Conservation (phyloP, 1,139 yeast species). For the Sugiyamaella neomexicana region DNA sequence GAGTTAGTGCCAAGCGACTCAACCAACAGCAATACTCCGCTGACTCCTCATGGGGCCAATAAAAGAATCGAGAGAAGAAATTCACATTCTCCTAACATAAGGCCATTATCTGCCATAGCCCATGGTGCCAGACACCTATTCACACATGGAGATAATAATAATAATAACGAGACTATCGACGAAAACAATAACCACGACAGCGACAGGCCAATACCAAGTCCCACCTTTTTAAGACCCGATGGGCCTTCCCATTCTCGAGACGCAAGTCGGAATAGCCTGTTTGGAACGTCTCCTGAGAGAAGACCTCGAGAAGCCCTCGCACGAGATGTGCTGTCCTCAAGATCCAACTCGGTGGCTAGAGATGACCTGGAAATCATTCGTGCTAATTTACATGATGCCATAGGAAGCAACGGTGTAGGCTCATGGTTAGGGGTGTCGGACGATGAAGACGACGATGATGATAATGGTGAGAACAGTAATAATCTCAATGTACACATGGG, state of each 20-base stretch:
- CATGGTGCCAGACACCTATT: slow-evolving; percentile 14
- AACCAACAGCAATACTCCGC: slow-evolving; percentile 1
- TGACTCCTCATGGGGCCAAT: not conserved
- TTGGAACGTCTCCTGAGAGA: slow-evolving; percentile 4
- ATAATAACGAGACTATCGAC: too few species aligned
- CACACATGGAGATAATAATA: not conserved
- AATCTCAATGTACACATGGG: not conserved
- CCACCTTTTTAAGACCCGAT: not conserved
- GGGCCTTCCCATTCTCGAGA: slow-evolving; percentile 8
- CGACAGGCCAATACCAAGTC: too few species aligned
- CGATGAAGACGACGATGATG: slow-evolving; percentile 3
- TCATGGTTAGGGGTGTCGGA: slow-evolving; percentile 25
- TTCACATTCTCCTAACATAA: not conserved
- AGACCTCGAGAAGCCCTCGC: not conserved
- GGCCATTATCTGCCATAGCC: slow-evolving; percentile 16
- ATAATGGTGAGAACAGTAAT: not conserved
- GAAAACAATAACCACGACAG: too few species aligned
- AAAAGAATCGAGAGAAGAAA: not conserved
- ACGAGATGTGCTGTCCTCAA: not conserved
- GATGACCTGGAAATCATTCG: slow-evolving; percentile 26
- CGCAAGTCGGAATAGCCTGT: not conserved
- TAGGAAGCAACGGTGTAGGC: slow-evolving; percentile 32
- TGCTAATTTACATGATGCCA: slow-evolving; percentile 31
- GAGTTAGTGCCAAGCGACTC: slow-evolving; percentile 10
- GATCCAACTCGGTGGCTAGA: slow-evolving; percentile 17